Conservation (phyloP, 352 stramenopile genomes). For the Phytophthora fragariae region DNA sequence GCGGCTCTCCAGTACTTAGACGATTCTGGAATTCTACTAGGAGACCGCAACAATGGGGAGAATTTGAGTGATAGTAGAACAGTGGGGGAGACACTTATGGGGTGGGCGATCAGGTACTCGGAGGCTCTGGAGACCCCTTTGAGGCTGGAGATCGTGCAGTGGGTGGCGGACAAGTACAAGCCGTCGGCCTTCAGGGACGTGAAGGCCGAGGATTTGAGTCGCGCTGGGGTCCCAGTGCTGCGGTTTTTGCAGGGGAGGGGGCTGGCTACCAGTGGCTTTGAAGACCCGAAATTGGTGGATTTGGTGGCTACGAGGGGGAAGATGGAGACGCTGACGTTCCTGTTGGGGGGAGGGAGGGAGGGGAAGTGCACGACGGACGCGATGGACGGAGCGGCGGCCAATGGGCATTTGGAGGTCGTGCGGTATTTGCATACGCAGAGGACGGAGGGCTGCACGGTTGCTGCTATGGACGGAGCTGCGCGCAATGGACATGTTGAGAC, state of each 20-base stretch:
- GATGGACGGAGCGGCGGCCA: constrained; percentile 45
- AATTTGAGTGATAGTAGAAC: constrained; percentile 15
- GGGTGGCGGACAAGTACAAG: constrained; percentile 27
- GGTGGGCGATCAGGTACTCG: constrained; percentile 40
- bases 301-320: constrained; percentile 36
- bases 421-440: constrained; percentile 37
- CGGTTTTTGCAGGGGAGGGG: constrained; percentile 19
- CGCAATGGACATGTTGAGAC: constrained; percentile 33
- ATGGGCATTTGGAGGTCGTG: constrained; percentile 49
- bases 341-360: constrained; percentile 13
- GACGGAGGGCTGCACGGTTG: constrained; percentile 39
- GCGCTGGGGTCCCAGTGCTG: constrained; percentile 26
- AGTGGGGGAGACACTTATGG: constrained; percentile 30
- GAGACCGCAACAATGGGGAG: constrained; percentile 7
- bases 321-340: constrained; percentile 29
- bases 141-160: constrained; percentile 44
- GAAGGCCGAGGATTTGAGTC: constrained; percentile 43
- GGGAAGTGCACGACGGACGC: constrained; percentile 30
- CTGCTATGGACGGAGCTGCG: constrained; percentile 40
- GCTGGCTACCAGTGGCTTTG: constrained; percentile 27
- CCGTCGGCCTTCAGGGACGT: constrained; percentile 26
- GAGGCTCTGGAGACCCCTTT: constrained; percentile 7
- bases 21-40: constrained; percentile 12
- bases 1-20: constrained; percentile 41
- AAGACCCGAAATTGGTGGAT: constrained; percentile 37